A percentile compares a stretch with the other conserved stretches of the same genome.
phyloP scores from a whole-genome alignment of 2,329 filamentous ascomycete genomes.

The Colletotrichum karsti region DNA sequence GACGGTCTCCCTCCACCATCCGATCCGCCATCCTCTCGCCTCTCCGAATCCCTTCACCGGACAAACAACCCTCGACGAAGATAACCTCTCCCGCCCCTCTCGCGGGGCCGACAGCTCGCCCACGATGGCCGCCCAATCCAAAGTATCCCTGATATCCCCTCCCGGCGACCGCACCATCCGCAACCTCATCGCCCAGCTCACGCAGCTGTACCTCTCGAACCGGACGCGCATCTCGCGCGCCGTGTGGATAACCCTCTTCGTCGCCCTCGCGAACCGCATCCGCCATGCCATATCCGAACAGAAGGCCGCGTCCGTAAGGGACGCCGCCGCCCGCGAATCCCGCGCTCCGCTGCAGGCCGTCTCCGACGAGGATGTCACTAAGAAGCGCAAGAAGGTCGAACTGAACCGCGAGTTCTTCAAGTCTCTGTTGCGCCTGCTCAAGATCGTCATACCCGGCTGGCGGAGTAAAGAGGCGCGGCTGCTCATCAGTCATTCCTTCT shows the following conservation, averaged over 20 bases:
- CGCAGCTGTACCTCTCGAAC: constrained; percentile 78
- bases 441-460: constrained; percentile 91
- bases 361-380: constrained; percentile 45
- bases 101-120: constrained; percentile 1
- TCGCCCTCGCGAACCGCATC: constrained; percentile 85
- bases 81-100: neutral
- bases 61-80: neutral
- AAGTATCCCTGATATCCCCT: constrained; percentile 63
- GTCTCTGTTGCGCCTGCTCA: constrained; percentile 79
- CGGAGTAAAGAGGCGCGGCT: constrained; percentile 87
- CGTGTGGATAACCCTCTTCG: constrained; percentile 83
- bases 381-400: constrained; percentile 81
- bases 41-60: neutral
- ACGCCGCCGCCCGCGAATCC: constrained; percentile 63
- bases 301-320: constrained; percentile 80
- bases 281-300: constrained; percentile 93
- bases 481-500: constrained; percentile 90
- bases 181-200: constrained; percentile 71
- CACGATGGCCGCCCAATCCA: constrained; percentile 79
- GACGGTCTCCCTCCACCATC: neutral
- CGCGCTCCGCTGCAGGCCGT: constrained; percentile 56
- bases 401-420: constrained; percentile 85
- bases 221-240: constrained; percentile 84
- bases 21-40: neutral
- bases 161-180: constrained; percentile 70